phyloP scores from a whole-genome alignment of 805 yeast species.

The Metschnikowia reukaufii region DNA sequence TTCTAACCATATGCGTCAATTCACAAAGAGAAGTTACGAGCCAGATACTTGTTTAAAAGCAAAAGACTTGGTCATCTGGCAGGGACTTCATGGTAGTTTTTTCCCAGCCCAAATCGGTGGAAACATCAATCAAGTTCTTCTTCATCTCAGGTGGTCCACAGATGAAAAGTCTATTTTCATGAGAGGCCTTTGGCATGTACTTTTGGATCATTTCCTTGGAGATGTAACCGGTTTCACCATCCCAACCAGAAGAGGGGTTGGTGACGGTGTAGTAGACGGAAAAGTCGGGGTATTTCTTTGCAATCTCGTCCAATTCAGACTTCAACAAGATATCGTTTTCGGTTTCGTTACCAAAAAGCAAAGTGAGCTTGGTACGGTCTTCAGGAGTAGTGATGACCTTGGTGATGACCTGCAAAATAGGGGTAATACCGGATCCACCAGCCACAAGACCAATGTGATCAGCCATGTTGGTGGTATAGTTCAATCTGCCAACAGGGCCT shows the following conservation, averaged over 20 bases:
- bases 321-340: conserved; percentile 73
- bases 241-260: conserved; percentile 52
- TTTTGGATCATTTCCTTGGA: conserved; percentile 56
- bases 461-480: conserved; percentile 57
- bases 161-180: conserved; percentile 57
- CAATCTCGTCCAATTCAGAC: conserved; percentile 70
- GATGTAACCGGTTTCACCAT: conserved; percentile 58
- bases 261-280: conserved; percentile 59
- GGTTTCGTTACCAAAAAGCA: conserved; percentile 73
- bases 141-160: conserved; percentile 80
- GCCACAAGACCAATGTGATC: conserved; percentile 68
- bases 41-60: conserved; percentile 36
- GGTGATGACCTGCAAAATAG: conserved; percentile 78
- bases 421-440: conserved; percentile 90
- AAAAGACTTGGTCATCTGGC: conserved; percentile 58
- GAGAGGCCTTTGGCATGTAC: conserved; percentile 51
- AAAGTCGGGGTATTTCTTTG: conserved; percentile 61
- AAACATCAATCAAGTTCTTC: conserved; percentile 46
- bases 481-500: conserved; percentile 78
- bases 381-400: conserved; percentile 67
- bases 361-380: conserved; percentile 58
- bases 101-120: conserved; percentile 64
- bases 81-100: conserved; percentile 45
- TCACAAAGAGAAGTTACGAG: background rate
- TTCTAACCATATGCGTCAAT: background rate